These are phyloP conservation scores for Erigeron canadensis DNA, from an alignment of 129 eudicot species.

Conservation along the genomic window DNA sequence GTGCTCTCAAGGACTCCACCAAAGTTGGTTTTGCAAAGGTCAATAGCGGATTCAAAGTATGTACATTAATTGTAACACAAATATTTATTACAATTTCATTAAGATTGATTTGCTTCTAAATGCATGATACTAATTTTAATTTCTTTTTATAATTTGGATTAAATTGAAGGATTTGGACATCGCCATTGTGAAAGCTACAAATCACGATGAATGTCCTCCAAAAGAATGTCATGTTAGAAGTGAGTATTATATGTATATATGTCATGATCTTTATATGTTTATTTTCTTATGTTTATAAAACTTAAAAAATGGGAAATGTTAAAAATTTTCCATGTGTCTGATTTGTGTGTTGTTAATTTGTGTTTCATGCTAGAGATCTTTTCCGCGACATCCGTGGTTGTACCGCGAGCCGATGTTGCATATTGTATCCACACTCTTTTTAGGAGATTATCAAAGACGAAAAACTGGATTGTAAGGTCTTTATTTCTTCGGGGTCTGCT, in stretches of 20 bases:
- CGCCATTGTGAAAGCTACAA: slow-evolving; percentile 69
- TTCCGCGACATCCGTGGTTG: slow-evolving; percentile 31
- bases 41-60: slow-evolving; percentile 64
- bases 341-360: slow-evolving; percentile 23
- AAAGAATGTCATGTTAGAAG: slow-evolving; percentile 62
- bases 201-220: slow-evolving; percentile 50
- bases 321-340: slow-evolving; percentile 23
- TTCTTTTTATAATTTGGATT: not conserved
- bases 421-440: slow-evolving; percentile 55
- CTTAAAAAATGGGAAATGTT: too few species aligned
- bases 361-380: slow-evolving; percentile 32
- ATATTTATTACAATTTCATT: not conserved
- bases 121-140: not conserved
- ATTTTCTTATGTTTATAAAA: too few species aligned
- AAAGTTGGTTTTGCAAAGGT: slow-evolving; percentile 62
- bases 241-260: slow-evolving; percentile 34
- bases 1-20: slow-evolving; percentile 67
- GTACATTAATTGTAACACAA: not conserved
- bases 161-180: slow-evolving; percentile 42
- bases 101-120: not conserved
- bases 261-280: not conserved
- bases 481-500: slow-evolving; percentile 2
- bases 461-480: slow-evolving; percentile 53
- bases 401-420: slow-evolving; percentile 56
- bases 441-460: slow-evolving; percentile 58